Percentiles rank a stretch among this genome's conserved stretches.
These are phyloP conservation scores for Teratosphaeria zuluensis DNA, from an alignment of 2,329 filamentous ascomycete species.

Conservation along the genomic window DNA sequence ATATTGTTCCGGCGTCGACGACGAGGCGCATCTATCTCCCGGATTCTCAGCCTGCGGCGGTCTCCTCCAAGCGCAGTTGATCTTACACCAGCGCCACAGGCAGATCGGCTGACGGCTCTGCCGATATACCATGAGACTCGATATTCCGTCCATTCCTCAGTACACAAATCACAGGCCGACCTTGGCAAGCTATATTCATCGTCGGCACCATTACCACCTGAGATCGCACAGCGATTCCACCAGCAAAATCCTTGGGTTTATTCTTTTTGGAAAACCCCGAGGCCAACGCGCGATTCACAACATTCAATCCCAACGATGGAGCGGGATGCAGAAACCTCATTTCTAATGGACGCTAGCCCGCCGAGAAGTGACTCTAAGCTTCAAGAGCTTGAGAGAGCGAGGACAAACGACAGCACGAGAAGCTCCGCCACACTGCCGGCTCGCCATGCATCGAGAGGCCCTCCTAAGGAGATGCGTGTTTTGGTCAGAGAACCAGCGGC, in stretches of 20 bases:
- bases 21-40: constrained; percentile 14
- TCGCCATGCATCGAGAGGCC: not conserved
- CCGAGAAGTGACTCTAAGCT: not conserved
- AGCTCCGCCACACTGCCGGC: not conserved
- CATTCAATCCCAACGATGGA: not conserved
- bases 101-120: constrained; percentile 9
- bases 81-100: constrained; percentile 2
- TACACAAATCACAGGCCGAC: constrained; percentile 6
- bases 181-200: not conserved
- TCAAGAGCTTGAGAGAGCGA: not conserved
- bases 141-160: constrained; percentile 16
- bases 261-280: constrained; percentile 1
- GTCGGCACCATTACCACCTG: not conserved
- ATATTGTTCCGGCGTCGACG: constrained; percentile 12
- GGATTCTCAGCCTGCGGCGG: constrained; percentile 15
- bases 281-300: not conserved
- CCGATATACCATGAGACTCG: constrained; percentile 18
- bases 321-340: not conserved
- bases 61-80: constrained; percentile 9
- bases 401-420: not conserved
- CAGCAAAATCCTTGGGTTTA: constrained; percentile 7
- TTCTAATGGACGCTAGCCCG: not conserved
- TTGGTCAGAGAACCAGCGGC: not conserved
- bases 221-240: constrained; percentile 5
- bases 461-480: not conserved